These are phyloP conservation scores for Cajanus cajan DNA, from an alignment of 306 rosid species.

Conservation along the genomic window DNA sequence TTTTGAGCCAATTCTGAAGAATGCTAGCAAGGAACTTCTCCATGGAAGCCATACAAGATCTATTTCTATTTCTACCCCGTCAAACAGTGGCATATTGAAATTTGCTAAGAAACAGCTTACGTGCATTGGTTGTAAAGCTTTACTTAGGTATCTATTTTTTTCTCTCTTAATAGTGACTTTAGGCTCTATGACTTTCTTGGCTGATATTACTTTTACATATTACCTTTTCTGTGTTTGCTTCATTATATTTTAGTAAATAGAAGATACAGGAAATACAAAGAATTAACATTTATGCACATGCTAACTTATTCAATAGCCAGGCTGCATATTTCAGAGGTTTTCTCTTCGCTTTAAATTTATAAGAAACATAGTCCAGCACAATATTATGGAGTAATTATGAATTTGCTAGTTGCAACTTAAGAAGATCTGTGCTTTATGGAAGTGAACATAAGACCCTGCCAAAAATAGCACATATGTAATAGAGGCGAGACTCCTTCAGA, in stretches of 20 bases:
- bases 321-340: neutral
- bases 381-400: conserved; percentile 1
- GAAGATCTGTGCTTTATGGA: conserved; percentile 9
- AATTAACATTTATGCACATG: conserved; percentile 2
- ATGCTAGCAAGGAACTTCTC: conserved; percentile 96
- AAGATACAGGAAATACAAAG: conserved; percentile 1
- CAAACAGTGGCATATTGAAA: conserved; percentile 92
- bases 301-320: neutral
- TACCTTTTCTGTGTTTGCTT: conserved; percentile 7
- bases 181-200: conserved; percentile 15
- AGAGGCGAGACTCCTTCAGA: neutral
- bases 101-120: conserved; percentile 84
- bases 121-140: conserved; percentile 95
- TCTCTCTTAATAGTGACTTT: neutral
- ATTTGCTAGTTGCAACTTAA: neutral
- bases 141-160: conserved; percentile 61
- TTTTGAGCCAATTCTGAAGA: conserved; percentile 94
- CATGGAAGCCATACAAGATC: conserved; percentile 97
- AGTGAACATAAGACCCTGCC: neutral
- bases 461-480: neutral
- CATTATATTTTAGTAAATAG: conserved; percentile 1
- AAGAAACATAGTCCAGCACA: neutral
- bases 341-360: neutral
- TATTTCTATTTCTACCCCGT: conserved; percentile 85
- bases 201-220: conserved; percentile 18